Evolutionary conservation across 1,284 basidiomycete species (phyloP), one percentile per base, ranked within the genome.

Genomic region (Phlebopus sp.): DNA sequence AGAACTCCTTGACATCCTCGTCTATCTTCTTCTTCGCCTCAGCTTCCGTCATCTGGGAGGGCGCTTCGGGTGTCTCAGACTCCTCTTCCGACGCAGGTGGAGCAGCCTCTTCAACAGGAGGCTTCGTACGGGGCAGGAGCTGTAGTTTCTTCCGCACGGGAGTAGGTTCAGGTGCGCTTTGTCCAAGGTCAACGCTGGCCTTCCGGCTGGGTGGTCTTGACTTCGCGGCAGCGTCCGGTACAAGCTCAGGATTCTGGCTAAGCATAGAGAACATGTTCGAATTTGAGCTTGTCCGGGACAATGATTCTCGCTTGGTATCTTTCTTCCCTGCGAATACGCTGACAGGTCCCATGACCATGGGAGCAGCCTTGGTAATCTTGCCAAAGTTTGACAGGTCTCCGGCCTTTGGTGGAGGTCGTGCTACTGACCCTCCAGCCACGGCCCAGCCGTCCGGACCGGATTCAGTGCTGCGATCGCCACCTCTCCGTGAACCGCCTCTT

Each of bases 241-340:
- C 65, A 19, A 79, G 74, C 49, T 81, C 81, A 25, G 71, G 57
- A 52, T 72, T 75, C 61, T 85, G 82, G 57, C 76, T 79, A 42
- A 91, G 81, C 74, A 89, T 79, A 14, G 82, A 84, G 74, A 95
- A 95, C 88, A 93, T 95, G 70, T 96, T 97, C 52, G 81, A 77
- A 48, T 72, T 83, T 37, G 91, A 94, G 57, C 77, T 83, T 25
- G 85, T 83, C 42, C 92, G 81, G 6, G 90, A 86, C 13, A 93
- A 70, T 3, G 87, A 78, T 52, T 88, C 82, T 9, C 79, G 79
- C 68, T 88, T 87, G 46, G 62, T 65, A 15, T 81, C 81, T 66
- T 86, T 87, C 74, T 86, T 87, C 30, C 63, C 64, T 39, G 76
- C 74, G 63, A 92, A 92, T 32, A 94, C 84, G 51, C 85, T 88